Evolutionary conservation across 2,329 filamentous ascomycete species (phyloP), one percentile per base, ranked within the genome.

Genomic region (Microdochium nivale): DNA sequence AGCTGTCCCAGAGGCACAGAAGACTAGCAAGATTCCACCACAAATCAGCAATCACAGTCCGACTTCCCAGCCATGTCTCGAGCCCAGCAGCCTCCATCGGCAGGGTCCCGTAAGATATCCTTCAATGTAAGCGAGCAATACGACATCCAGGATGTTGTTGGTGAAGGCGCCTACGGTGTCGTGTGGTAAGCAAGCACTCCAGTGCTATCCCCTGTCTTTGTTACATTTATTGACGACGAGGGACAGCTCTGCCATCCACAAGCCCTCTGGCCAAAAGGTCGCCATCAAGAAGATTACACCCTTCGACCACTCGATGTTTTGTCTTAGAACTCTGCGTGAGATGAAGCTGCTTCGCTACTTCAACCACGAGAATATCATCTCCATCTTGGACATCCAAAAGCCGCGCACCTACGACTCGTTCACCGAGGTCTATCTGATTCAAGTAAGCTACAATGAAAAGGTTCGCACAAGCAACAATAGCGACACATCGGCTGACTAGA

Each of bases 101-200:
- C 78, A 63, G 80, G 80, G 62, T 86, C 84, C 62, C 82, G 94
- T 68, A 99, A 97, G 81, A 99, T 99, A 70, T 97, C 91, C 52
- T 99, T 99, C 84, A 99, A 99, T 67, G 94, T 99, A 57, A 96
- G 91, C 65, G 94, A 99, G 72, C 94, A 99, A 71, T 99, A 99
- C 69, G 94, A 99, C 67, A 99, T 99, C 60, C 92, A 97, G 70
- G 94, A 99, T 84, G 94, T 99, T 48, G 95, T 99, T 54, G 94
- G 94, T 60, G 94, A 99, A 73, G 94, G 94, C 66, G 94, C 94
- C 58, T 99, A 99, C 66, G 94, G 94, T 70, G 92, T 99, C 59
- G 94, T 99, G 60, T 97, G 94, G 91, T 96, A 80, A 69, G 87
- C 74, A 43, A n/a, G n/a, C n/a, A n/a, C n/a, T n/a, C n/a, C n/a